These are phyloP conservation scores for Candida michaelii DNA, from an alignment of 805 yeast species.

Conservation along the genomic window DNA sequence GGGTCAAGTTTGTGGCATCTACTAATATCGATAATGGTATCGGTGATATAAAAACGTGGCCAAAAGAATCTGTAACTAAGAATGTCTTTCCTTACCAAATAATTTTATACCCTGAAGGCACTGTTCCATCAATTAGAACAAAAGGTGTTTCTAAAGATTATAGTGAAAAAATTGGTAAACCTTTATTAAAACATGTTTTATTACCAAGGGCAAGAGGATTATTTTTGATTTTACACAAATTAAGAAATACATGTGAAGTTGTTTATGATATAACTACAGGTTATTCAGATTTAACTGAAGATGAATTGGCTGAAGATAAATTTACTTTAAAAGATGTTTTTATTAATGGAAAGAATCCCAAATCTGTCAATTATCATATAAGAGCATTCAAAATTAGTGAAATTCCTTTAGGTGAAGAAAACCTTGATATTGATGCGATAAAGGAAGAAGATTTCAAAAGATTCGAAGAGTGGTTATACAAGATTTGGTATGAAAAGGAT, in stretches of 20 bases:
- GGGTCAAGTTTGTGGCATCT: conserved; percentile 32
- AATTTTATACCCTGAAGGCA: conserved; percentile 91
- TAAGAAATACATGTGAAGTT: conserved; percentile 51
- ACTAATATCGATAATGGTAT: conserved; percentile 20
- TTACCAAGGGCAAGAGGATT: conserved; percentile 86
- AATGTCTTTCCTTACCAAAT: conserved; percentile 54
- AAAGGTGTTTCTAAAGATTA: conserved; percentile 54
- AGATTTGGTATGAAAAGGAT: conserved; percentile 80
- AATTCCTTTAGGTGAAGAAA: conserved; percentile 56
- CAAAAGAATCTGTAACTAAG: conserved; percentile 23
- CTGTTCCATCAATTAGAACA: conserved; percentile 73
- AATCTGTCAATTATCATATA: conserved; percentile 61
- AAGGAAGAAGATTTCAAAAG: conserved; percentile 39
- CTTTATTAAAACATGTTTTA: conserved; percentile 60
- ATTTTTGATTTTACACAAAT: conserved; percentile 57
- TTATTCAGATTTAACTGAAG: conserved; percentile 65
- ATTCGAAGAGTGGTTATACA: conserved; percentile 75
- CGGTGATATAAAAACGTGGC: conserved; percentile 28
- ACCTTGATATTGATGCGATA: conserved; percentile 41
- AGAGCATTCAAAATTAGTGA: conserved; percentile 56
- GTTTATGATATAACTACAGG: conserved; percentile 85
- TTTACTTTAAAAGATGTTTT: conserved; percentile 66
- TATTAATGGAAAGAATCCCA: conserved; percentile 72
- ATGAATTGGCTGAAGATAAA: conserved; percentile 73
- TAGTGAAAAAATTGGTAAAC: conserved; percentile 51